Percentiles rank a stretch among this genome's conserved stretches.
Evolutionary conservation across 1,284 basidiomycete genomes (phyloP).

Genomic region (Pseudozyma sp.): DNA sequence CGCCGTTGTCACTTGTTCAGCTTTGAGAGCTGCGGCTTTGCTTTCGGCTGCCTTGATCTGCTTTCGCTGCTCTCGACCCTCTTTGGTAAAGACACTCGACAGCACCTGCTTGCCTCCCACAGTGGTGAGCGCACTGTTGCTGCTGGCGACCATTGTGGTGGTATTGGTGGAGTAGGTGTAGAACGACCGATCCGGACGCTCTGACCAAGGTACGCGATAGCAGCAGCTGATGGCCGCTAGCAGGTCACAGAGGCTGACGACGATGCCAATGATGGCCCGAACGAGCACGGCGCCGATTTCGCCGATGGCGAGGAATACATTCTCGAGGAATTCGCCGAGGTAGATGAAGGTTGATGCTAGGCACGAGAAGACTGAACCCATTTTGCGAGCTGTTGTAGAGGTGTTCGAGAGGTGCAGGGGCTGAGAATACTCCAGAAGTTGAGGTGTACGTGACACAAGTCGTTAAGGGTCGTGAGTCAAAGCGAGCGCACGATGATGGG

Average conservation of each 20-base stretch:
- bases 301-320: conserved; percentile 47
- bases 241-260: conserved; percentile 58
- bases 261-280: conserved; percentile 48
- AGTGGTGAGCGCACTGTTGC: conserved; percentile 1
- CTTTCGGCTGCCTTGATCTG: conserved; percentile 60
- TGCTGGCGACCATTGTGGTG: not conserved
- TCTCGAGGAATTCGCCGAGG: conserved; percentile 53
- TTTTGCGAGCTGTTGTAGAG: conserved; percentile 5
- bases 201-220: conserved; percentile 52
- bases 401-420: not conserved
- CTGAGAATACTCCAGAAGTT: not conserved
- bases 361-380: conserved; percentile 57
- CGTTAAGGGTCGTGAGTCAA: too few species aligned
- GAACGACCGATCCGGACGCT: conserved; percentile 49
- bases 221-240: conserved; percentile 60
- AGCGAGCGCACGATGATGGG: too few species aligned
- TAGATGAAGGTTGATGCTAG: conserved; percentile 50
- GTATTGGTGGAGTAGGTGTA: conserved; percentile 28
- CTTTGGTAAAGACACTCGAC: conserved; percentile 35
- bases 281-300: conserved; percentile 54
- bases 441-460: too few species aligned
- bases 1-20: conserved; percentile 24
- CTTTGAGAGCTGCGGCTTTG: conserved; percentile 22
- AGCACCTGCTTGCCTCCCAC: conserved; percentile 45
- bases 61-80: conserved; percentile 32